Conservation (phyloP, 208 protist species). For the Phytomonas sp. region DNA sequence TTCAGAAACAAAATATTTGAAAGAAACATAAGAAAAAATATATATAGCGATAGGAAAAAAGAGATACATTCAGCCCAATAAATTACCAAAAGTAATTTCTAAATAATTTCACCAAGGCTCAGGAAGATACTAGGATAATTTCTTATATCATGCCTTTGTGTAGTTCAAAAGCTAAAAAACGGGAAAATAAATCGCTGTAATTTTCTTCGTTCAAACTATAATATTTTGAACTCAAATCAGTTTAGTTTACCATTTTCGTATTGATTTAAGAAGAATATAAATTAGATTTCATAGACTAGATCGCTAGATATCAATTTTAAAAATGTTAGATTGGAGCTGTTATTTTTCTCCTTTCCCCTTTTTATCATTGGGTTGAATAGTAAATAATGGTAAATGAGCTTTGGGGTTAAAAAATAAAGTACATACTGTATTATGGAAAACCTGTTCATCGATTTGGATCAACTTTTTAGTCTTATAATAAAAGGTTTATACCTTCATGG, state of each 20-base stretch:
- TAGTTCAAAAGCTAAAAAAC: neutral
- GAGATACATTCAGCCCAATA: conserved; percentile 3
- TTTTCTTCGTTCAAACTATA: neutral
- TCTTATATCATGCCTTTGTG: neutral
- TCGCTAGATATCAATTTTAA: neutral
- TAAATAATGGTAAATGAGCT: neutral
- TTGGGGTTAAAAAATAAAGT: neutral
- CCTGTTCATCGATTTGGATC: neutral
- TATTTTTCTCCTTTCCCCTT: neutral
- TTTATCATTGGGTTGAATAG: neutral
- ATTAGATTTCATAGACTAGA: neutral
- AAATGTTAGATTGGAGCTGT: neutral
- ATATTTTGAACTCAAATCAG: neutral
- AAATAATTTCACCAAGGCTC: conserved; percentile 2
- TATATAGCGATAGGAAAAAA: conserved; percentile 10
- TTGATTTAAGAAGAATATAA: neutral
- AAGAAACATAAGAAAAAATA: conserved; percentile 2
- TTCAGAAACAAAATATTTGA: neutral
- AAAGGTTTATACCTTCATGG: neutral
- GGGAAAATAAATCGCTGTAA: neutral
- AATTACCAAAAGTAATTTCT: conserved; percentile 14
- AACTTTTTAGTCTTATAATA: neutral
- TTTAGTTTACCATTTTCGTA: neutral
- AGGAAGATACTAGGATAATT: conserved; percentile 8
- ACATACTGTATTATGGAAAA: neutral